Conservation (phyloP, 257 asterid species). For the Parsonsia alboflavescens region DNA sequence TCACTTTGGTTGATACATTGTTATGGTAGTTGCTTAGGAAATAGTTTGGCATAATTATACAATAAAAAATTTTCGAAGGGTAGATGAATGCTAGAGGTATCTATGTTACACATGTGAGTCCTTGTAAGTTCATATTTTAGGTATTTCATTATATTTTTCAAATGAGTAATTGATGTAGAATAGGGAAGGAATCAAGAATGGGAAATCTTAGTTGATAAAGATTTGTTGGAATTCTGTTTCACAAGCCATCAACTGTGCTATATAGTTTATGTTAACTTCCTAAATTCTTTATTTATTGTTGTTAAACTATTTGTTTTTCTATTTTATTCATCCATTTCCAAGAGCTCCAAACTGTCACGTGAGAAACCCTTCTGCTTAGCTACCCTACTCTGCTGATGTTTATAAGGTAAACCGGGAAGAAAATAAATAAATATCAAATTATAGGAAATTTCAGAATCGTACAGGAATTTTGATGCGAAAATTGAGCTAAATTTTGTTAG, state of each 20-base stretch:
- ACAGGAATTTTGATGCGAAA: background rate
- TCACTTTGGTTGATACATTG: background rate
- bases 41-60: background rate
- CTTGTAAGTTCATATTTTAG: background rate
- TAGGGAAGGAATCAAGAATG: background rate
- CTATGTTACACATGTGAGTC: background rate
- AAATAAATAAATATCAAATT: too few relatives aligned
- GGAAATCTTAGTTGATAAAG: background rate
- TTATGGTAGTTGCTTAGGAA: background rate
- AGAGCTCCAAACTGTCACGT: background rate
- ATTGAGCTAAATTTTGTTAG: too few relatives aligned
- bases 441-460: background rate
- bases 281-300: too few relatives aligned
- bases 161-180: background rate
- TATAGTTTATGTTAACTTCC: background rate
- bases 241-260: background rate
- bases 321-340: background rate
- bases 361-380: background rate
- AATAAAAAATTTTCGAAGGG: background rate
- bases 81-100: background rate
- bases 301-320: background rate
- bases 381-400: background rate
- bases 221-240: background rate
- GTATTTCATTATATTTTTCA: background rate
- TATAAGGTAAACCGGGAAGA: background rate